phyloP scores from a whole-genome alignment of 1,284 basidiomycete species.

The Boletus nobilissimus region DNA sequence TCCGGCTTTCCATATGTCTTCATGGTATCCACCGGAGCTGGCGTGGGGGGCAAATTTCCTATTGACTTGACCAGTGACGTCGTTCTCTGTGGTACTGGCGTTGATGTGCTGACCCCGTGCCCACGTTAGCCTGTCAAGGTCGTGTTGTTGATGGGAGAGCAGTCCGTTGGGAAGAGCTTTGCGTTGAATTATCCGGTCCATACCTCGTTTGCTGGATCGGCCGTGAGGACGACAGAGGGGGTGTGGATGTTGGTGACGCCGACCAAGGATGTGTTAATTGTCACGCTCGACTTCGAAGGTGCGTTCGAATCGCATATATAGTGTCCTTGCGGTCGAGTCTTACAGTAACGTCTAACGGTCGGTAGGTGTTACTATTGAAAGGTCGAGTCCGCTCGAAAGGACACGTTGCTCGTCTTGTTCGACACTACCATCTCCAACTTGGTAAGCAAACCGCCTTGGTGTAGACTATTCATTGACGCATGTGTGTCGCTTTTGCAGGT shows the following conservation, averaged over 20 bases:
- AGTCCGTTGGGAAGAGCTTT: slow-evolving; percentile 72
- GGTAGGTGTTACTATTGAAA: slow-evolving; percentile 68
- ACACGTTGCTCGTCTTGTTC: slow-evolving; percentile 69
- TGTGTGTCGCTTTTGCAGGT: no score
- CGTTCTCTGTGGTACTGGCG: accelerated
- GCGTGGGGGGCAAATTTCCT: no score
- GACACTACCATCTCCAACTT: slow-evolving; percentile 74
- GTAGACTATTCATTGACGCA: no score
- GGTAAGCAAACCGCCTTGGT: no score
- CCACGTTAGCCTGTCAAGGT: slow-evolving; percentile 65
- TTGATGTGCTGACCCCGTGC: neutral
- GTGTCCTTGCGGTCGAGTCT: no score
- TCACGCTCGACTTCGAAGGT: slow-evolving; percentile 75
- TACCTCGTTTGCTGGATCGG: slow-evolving; percentile 73
- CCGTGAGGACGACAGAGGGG: slow-evolving; percentile 73
- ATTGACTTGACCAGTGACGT: no score
- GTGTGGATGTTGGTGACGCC: slow-evolving; percentile 77
- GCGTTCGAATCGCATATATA: neutral
- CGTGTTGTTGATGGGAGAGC: slow-evolving; percentile 75
- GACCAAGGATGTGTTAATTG: slow-evolving; percentile 62
- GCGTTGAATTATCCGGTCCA: slow-evolving; percentile 70
- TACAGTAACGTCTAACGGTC: no score
- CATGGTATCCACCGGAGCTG: no score
- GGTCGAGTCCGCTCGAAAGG: slow-evolving; percentile 72
- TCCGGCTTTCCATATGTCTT: no score